These are phyloP conservation scores for Suhomyces vadensis DNA, from an alignment of 805 yeast genomes.

Conservation along the genomic window DNA sequence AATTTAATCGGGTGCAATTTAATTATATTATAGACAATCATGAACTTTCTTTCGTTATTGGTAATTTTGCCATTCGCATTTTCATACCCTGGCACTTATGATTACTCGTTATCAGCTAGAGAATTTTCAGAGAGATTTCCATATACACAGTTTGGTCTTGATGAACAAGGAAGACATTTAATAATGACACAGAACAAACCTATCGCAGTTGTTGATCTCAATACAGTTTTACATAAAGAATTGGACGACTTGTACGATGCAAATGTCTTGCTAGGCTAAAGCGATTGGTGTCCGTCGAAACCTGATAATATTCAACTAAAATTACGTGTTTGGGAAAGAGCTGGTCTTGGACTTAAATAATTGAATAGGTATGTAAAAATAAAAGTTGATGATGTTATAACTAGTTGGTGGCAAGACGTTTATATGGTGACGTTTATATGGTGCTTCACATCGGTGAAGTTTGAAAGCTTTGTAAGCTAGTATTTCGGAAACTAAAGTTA, in stretches of 20 bases:
- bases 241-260: slow-evolving; percentile 5
- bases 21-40: background rate
- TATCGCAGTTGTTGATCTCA: slow-evolving; percentile 1
- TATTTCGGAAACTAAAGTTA: no score
- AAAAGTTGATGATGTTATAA: no score
- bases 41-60: background rate
- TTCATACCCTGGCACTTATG: background rate
- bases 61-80: background rate
- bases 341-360: no score
- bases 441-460: no score
- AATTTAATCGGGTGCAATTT: background rate
- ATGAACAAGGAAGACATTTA: slow-evolving; percentile 5
- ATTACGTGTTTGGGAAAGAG: no score
- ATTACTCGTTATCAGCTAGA: background rate
- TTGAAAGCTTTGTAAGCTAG: no score
- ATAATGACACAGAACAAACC: background rate
- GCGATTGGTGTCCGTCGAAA: background rate
- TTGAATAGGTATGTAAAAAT: no score
- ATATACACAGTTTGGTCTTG: background rate
- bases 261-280: slow-evolving; percentile 1
- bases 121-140: slow-evolving; percentile 1
- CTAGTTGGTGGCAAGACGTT: no score
- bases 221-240: slow-evolving; percentile 3
- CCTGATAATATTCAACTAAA: no score
- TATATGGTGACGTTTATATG: no score